phyloP scores from a whole-genome alignment of 176 grass and related monocot genomes.

The Chloris gayana region DNA sequence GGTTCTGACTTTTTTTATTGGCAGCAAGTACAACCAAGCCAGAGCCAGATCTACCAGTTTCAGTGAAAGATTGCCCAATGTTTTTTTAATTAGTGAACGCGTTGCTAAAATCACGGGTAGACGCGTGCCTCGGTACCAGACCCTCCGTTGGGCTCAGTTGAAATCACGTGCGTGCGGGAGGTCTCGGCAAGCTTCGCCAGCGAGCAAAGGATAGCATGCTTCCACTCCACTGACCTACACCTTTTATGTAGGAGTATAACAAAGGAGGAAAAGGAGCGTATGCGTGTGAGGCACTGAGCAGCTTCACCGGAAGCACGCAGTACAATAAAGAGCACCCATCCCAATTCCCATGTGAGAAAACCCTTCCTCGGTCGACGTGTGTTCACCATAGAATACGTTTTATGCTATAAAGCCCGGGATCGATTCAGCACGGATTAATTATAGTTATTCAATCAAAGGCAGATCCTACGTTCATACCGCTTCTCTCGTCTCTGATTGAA shows the following conservation, averaged over 20 bases:
- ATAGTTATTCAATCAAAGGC: background rate
- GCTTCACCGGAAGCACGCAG: background rate
- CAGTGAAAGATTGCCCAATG: background rate
- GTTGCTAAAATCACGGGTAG: too few relatives aligned
- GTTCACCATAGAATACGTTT: background rate
- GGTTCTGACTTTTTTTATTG: background rate
- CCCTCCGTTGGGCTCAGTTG: background rate
- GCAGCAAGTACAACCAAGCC: background rate
- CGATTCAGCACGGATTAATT: conserved; percentile 3
- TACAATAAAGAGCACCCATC: conserved; percentile 15
- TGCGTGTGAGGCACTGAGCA: background rate
- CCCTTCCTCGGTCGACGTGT: background rate
- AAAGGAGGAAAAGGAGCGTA: background rate
- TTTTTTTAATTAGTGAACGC: background rate
- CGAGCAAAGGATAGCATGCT: background rate
- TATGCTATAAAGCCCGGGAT: background rate
- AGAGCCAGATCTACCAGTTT: background rate
- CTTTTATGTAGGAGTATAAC: background rate
- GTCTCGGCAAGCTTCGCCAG: background rate
- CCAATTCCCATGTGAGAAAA: conserved; percentile 10
- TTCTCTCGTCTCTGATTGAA: background rate
- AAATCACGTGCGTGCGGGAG: conserved; percentile 12
- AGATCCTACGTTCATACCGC: background rate
- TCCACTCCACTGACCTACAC: background rate
- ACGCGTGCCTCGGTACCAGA: background rate